These are phyloP conservation scores for Carex parvula DNA, from an alignment of 176 grass and related monocot species.

Conservation along the genomic window DNA sequence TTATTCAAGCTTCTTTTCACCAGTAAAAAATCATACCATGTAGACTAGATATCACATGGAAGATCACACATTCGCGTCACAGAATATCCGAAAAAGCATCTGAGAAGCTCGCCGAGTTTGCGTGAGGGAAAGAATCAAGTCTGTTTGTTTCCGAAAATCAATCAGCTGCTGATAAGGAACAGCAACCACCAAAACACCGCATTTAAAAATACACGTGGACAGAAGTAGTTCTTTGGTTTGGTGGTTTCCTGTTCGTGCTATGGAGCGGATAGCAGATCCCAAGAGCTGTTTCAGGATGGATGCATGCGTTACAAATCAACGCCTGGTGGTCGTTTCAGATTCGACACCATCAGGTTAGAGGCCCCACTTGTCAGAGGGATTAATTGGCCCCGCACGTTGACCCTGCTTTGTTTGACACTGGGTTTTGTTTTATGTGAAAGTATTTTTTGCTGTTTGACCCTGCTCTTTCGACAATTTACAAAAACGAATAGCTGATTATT, in stretches of 20 bases:
- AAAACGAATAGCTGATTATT: neutral
- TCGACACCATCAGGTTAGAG: neutral
- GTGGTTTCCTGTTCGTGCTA: neutral
- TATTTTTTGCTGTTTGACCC: neutral
- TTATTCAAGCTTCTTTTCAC: too few relatives aligned
- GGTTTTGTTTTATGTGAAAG: neutral
- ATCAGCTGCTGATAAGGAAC: constrained; percentile 35
- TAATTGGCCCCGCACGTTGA: neutral
- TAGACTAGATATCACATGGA: neutral
- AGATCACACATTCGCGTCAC: neutral
- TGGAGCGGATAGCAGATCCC: neutral
- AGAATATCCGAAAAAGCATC: constrained; percentile 23
- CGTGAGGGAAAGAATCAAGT: constrained; percentile 53
- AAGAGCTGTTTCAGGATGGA: neutral
- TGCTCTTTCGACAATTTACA: neutral
- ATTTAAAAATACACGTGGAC: neutral
- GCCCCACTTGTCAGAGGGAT: neutral
- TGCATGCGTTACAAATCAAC: neutral
- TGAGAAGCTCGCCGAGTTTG: constrained; percentile 33
- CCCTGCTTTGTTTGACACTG: neutral
- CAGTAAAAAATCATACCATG: too few relatives aligned
- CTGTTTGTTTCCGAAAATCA: constrained; percentile 35
- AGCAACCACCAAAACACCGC: neutral
- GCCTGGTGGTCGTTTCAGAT: neutral
- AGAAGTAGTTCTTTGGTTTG: neutral